Base-by-base conservation (phyloP, 441 rosid species). In the Dalechampia spathulata region DNA sequence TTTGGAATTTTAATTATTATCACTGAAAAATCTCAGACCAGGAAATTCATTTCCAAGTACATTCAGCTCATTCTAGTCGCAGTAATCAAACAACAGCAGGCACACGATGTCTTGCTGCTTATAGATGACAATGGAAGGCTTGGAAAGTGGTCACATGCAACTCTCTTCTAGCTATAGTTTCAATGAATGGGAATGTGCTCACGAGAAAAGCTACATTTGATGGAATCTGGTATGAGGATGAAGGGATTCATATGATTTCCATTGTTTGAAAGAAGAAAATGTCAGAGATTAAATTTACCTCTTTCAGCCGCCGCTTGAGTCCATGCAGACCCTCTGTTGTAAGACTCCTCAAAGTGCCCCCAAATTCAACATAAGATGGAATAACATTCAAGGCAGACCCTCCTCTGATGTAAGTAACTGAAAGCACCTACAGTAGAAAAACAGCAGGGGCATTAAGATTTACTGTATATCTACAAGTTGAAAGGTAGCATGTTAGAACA, bases 341-440 rank as follows among this genome's bases (percentile, higher is more conserved):
- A 54, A 90, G 95, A 76, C 95, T 82, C 72, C 98, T 80, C 70
- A 87, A 52, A 44, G 95, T 79, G 61, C 96, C 98, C 13, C 95
- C 87, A 52, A 90, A 90, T 61, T 82, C 83, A 55, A 85, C 87
- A 65, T 68, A 70, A 2, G 75, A 51, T 2, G 90, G 92, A 71
- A 82, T 75, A 39, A 58, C 72, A 52, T 78, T 81, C 48, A 72
- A 58, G 43, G 82, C 75, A 45, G 68, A 66, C 44, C 85, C 84
- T 22, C 79, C 81, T 74, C 71, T 79, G 49, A 90, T 72, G 61
- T 61, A 79, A 40, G 92, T 80, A 66, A 90, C 75, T 39, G 95
- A 83, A 11, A 90, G 54, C 45, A 90, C 92, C 95, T 90, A 72
- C 75, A 74, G 23, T 51, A 55, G 64, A 68, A 57, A 38, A n/a